phyloP scores from a whole-genome alignment of 495 filamentous ascomycete genomes.

The Lichenothelia convexa region DNA sequence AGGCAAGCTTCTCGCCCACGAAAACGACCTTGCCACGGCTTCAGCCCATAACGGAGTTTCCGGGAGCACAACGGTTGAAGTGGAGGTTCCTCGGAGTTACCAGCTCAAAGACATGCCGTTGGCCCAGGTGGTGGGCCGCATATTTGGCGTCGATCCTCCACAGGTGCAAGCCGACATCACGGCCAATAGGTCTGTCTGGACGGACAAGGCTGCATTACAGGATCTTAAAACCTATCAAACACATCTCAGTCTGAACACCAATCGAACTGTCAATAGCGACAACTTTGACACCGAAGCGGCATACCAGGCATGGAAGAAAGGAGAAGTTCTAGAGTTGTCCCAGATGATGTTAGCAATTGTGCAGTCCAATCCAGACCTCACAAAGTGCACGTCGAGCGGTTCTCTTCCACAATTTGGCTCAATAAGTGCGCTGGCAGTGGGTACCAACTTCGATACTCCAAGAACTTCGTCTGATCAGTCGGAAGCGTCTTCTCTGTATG shows the following conservation, averaged over 20 bases:
- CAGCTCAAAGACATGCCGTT: conserved; percentile 94
- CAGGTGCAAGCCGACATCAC: conserved; percentile 77
- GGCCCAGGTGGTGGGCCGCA: conserved; percentile 65
- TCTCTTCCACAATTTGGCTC: conserved; percentile 34
- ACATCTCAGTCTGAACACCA: conserved; percentile 62
- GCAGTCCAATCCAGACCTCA: conserved; percentile 69
- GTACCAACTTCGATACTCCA: conserved; percentile 40
- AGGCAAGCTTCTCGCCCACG: conserved; percentile 84
- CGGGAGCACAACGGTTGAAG: conserved; percentile 50
- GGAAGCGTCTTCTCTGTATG: conserved; percentile 33
- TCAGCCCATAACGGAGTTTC: conserved; percentile 33
- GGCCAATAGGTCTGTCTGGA: conserved; percentile 62
- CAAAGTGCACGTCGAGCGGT: conserved; percentile 40
- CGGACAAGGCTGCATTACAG: conserved; percentile 70
- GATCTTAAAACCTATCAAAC: conserved; percentile 89
- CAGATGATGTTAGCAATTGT: conserved; percentile 86
- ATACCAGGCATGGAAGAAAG: conserved; percentile 76
- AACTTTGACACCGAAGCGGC: conserved; percentile 88
- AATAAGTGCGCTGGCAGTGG: conserved; percentile 23
- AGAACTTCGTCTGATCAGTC: conserved; percentile 32
- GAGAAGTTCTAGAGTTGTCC: conserved; percentile 62
- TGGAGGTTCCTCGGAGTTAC: conserved; percentile 63
- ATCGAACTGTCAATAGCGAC: conserved; percentile 55
- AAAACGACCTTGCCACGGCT: conserved; percentile 61
- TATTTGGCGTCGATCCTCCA: conserved; percentile 59